Evolutionary conservation across 164 flowering plant species (phyloP).

Genomic region (Sextonia rubra): DNA sequence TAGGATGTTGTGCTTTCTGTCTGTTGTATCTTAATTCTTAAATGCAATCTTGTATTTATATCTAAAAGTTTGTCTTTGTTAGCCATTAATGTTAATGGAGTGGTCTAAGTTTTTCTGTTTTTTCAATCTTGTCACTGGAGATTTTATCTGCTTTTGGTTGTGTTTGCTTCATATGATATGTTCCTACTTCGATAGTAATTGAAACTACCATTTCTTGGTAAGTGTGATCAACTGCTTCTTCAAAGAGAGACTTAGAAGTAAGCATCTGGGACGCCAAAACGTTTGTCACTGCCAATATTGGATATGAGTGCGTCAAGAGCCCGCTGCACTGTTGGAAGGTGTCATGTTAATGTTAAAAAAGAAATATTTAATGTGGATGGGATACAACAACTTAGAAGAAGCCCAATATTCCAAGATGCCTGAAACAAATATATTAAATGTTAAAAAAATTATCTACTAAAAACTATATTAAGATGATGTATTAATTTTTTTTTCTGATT

Average conservation of each 20-base stretch:
- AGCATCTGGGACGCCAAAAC: not conserved
- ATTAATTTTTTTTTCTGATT: no score
- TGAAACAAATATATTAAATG: no score
- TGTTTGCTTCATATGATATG: not conserved
- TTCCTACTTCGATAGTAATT: not conserved
- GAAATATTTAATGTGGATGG: not conserved
- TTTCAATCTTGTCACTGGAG: not conserved
- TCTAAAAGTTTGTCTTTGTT: not conserved
- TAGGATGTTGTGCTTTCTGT: conserved; percentile 8
- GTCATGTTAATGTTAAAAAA: not conserved
- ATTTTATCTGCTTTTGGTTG: not conserved
- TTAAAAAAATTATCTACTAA: no score
- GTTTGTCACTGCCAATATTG: not conserved
- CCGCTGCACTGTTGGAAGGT: not conserved
- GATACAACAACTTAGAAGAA: not conserved
- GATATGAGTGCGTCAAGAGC: no score
- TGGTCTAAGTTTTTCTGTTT: not conserved
- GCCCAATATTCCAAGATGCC: not conserved
- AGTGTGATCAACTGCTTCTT: not conserved
- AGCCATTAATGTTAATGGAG: not conserved
- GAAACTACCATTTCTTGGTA: not conserved
- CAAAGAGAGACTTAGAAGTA: not conserved
- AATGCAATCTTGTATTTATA: conserved; percentile 1
- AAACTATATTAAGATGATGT: no score
- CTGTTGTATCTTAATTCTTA: not conserved